Evolutionary conservation across 352 stramenopile species (phyloP).

Genomic region (Pseudoperonospora humuli): DNA sequence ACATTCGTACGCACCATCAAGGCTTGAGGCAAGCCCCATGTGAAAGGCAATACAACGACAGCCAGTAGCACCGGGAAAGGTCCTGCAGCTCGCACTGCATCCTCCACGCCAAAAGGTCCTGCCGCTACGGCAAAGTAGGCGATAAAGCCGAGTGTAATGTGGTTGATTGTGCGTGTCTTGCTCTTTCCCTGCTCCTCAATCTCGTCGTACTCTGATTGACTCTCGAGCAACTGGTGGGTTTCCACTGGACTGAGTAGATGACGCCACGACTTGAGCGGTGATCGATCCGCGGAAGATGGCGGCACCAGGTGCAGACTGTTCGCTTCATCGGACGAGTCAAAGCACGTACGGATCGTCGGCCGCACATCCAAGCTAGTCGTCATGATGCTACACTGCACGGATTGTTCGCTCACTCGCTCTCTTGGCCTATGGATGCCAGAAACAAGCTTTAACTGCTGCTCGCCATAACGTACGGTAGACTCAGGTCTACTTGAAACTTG

Average conservation of each 20-base stretch:
- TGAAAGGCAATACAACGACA: slow-evolving; percentile 66
- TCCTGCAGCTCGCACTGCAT: slow-evolving; percentile 62
- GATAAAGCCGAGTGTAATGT: slow-evolving; percentile 77
- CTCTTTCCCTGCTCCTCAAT: slow-evolving; percentile 20
- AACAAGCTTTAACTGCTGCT: slow-evolving; percentile 12
- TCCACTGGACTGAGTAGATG: slow-evolving; percentile 50
- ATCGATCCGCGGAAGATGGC: slow-evolving; percentile 65
- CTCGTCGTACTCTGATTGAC: slow-evolving; percentile 35
- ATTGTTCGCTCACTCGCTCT: neutral
- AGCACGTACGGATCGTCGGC: slow-evolving; percentile 44
- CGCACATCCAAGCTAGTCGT: slow-evolving; percentile 5
- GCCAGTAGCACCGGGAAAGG: slow-evolving; percentile 64
- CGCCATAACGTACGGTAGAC: neutral
- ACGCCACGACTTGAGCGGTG: slow-evolving; percentile 66
- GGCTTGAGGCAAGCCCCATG: slow-evolving; percentile 75
- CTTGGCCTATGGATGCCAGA: slow-evolving; percentile 2
- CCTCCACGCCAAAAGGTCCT: slow-evolving; percentile 72
- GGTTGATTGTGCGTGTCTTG: slow-evolving; percentile 68
- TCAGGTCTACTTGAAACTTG: too few species aligned
- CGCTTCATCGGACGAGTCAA: slow-evolving; percentile 54
- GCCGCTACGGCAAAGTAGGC: slow-evolving; percentile 77
- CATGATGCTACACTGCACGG: slow-evolving; percentile 3
- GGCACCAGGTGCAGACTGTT: slow-evolving; percentile 49
- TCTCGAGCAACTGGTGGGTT: slow-evolving; percentile 42
- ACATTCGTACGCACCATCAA: slow-evolving; percentile 45